Evolutionary conservation across 2,329 filamentous ascomycete species (phyloP).

Genomic region (Hypomyces rosellus): DNA sequence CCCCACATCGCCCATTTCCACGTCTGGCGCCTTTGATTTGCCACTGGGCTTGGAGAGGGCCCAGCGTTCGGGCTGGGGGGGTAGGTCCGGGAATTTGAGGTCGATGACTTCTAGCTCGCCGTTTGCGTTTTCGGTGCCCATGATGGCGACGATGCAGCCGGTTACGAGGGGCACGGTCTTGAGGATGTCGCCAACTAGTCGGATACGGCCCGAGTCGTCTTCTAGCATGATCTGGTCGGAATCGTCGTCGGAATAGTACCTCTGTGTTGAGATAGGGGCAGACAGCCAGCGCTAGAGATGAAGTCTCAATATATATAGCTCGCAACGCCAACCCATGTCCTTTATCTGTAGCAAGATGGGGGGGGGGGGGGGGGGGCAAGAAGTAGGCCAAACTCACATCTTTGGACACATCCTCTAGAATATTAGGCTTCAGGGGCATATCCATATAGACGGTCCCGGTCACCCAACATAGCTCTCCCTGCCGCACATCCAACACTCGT

Average conservation of each 20-base stretch:
- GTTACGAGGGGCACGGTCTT: slow-evolving; percentile 71
- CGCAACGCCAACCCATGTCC: neutral
- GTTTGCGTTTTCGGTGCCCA: slow-evolving; percentile 88
- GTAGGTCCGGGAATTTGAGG: slow-evolving; percentile 78
- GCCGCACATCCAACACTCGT: slow-evolving; percentile 87
- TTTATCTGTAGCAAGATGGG: neutral
- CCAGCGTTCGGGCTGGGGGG: slow-evolving; percentile 78
- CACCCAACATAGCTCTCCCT: slow-evolving; percentile 94
- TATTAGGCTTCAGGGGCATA: slow-evolving; percentile 91
- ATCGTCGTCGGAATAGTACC: slow-evolving; percentile 61
- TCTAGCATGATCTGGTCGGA: slow-evolving; percentile 77
- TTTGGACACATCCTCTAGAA: slow-evolving; percentile 89
- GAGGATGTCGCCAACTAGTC: slow-evolving; percentile 66
- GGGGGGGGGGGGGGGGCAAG: neutral
- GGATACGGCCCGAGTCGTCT: slow-evolving; percentile 86
- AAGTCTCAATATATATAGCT: slow-evolving; percentile 1
- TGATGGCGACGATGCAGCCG: slow-evolving; percentile 86
- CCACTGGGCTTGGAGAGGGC: slow-evolving; percentile 50
- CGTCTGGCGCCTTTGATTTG: slow-evolving; percentile 35
- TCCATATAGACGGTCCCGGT: slow-evolving; percentile 95
- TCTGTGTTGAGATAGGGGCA: slow-evolving; percentile 68
- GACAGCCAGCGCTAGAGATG: slow-evolving; percentile 72
- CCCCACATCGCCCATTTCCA: slow-evolving; percentile 44
- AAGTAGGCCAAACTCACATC: slow-evolving; percentile 51
- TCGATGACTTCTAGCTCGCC: slow-evolving; percentile 92